Base-by-base conservation (phyloP, 176 grass and related monocot species). In the Saccharum officinarum region DNA sequence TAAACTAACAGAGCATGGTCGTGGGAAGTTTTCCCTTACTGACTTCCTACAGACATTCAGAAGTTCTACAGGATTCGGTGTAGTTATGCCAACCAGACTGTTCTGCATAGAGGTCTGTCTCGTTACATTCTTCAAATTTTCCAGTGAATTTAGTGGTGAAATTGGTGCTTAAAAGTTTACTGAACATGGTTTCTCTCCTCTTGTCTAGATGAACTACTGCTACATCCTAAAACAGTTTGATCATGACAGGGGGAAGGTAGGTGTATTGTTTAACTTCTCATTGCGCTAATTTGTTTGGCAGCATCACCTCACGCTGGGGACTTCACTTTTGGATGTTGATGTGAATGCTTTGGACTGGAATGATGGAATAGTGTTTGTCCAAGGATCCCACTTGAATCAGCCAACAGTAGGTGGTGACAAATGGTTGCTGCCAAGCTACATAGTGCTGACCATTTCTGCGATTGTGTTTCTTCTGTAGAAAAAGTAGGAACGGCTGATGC, bases 141-240 rank as follows among this genome's bases (percentile, higher is more conserved):
- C 41, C 41, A 44, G 41, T 44, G 41, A 44, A 44, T 44, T 44
- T 44, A 44, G 41, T 44, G 41, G 40, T 41, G 40, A 41, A 9
- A 7, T 41, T 41, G 40, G 41, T 44, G 41, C 41, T 44, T 44
- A 44, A 11, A 44, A 44, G 10, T 11, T 44, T 44, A 44, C 10
- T 10, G 10, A 44, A 44, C 10, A 44, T 44, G 41, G 9, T 44
- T 44, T 44, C 10, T 84, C 12, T 13, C 52, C 41, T 66, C 57
- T 72, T 80, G 55, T 50, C 47, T 87, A 97, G 95, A 86, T 97
- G 37, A 95, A 97, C 78, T 95, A 95, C 87, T 98, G 91, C 77
- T 90, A 90, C 77, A 90, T 98, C 72, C 39, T 98, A 71, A 95
- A 88, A 85, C 90, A 95, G 54, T 88, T 90, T 69, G 68, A 90